Base-by-base conservation (phyloP, 305 asterid species). In the Caryopteris hybrid region DNA sequence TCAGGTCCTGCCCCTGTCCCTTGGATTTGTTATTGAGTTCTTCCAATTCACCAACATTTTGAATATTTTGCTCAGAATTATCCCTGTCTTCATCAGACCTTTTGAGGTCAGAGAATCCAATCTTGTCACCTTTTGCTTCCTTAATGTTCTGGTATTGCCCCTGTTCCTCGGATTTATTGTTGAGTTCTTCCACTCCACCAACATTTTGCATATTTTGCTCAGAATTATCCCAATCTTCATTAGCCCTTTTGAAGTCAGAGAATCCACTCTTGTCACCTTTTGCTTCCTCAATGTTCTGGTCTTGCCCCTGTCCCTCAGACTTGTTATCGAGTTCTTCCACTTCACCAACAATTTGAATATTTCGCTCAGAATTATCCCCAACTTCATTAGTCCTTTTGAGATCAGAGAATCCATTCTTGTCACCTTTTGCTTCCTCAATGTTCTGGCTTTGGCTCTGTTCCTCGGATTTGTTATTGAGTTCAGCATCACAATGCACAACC, bases 1-100 rank as follows among this genome's bases (percentile, higher is more conserved):
- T 36, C 57, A 61, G 31, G 7, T 42, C 70, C 60, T 75, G 79
- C 61, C 21, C 70, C 41, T 48, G 64, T 69, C 69, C 61, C 53
- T 61, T 50, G 45, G 78, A 68, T 62, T 41, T 43, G 60, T 64
- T 51, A 69, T 61, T 52, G 33, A 58, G 77, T 61, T 76, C 86
- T 61, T 61, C 41, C 53, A 41, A 8, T 42, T 23, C 14, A 60
- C 21, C 20, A n/a, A 21, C 33, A 39, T 22, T 41, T 2, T 39
- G n/a, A 20, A 7, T 41, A 38, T 11, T 7, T 18, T 18, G 27
- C 18, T 68, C 67, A 57, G 71, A 36, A 8, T 29, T 53, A 46
- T 57, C 46, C n/a, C n/a, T n/a, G 21, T 75, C 66, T 59, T 61
- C 74, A 47, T 62, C 55, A 54, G 71, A 64, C 38, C 43, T 36